Evolutionary conservation across 139 green algal species (phyloP).

Genomic region (Pedinophyceae sp.): DNA sequence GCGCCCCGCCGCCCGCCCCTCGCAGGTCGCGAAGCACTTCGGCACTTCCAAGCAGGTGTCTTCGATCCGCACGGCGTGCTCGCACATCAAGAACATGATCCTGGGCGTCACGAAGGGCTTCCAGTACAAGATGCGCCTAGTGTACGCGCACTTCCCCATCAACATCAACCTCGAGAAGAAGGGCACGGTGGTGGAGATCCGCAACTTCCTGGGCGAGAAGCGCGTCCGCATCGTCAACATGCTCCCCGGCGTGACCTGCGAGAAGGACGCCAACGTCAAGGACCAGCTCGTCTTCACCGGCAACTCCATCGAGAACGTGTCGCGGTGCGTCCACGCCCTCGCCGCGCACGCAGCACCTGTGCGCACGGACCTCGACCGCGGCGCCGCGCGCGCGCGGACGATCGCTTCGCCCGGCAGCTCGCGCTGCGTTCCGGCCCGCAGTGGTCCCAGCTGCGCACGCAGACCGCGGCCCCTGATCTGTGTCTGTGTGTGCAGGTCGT

Average conservation of each 20-base stretch:
- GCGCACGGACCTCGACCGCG: constrained; percentile 63
- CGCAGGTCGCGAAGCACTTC: constrained; percentile 72
- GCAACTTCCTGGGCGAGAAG: constrained; percentile 99
- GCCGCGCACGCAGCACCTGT: no score
- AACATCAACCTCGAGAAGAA: constrained; percentile 89
- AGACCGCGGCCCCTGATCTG: neutral
- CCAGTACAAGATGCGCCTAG: constrained; percentile 97
- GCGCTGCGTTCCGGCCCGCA: no score
- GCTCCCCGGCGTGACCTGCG: constrained; percentile 66
- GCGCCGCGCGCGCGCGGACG: no score
- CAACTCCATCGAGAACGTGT: constrained; percentile 94
- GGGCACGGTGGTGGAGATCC: constrained; percentile 68
- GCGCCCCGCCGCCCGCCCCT: neutral
- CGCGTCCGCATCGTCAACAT: constrained; percentile 82
- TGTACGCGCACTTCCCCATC: constrained; percentile 99
- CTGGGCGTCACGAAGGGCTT: constrained; percentile 58
- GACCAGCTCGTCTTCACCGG: constrained; percentile 87
- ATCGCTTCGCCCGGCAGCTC: no score
- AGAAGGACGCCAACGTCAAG: constrained; percentile 73
- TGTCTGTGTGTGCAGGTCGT: no score
- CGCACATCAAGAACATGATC: constrained; percentile 82
- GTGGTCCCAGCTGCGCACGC: no score
- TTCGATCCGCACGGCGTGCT: constrained; percentile 71
- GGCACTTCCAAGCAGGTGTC: constrained; percentile 79
- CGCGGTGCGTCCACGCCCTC: no score